Evolutionary conservation across 768 basidiomycete genomes (phyloP).

Genomic region (Trametes maxima): DNA sequence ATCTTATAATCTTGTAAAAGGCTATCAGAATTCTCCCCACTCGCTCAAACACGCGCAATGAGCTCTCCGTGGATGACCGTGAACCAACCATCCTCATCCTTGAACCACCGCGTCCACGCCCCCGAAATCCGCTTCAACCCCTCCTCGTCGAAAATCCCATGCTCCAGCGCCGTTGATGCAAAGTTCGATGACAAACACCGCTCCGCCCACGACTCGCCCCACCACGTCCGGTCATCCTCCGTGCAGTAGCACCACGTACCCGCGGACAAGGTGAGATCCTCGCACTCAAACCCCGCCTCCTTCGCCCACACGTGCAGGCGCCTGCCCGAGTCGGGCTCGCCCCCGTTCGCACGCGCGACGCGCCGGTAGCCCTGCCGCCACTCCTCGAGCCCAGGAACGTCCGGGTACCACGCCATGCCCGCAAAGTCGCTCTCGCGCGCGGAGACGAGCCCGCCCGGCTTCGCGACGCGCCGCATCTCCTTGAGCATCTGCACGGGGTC

Average conservation of each 20-base stretch:
- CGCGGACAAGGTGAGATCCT: conserved; percentile 32
- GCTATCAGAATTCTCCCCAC: neutral
- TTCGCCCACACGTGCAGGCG: conserved; percentile 41
- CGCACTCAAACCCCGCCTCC: conserved; percentile 38
- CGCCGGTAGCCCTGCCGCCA: conserved; percentile 36
- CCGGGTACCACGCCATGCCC: conserved; percentile 40
- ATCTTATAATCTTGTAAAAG: too few species aligned
- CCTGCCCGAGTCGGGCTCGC: conserved; percentile 44
- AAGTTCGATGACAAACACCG: conserved; percentile 39
- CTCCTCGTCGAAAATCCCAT: conserved; percentile 18
- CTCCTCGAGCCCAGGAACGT: conserved; percentile 34
- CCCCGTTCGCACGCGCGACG: conserved; percentile 38
- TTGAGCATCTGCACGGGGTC: conserved; percentile 43
- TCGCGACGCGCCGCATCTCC: conserved; percentile 52
- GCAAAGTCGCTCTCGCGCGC: conserved; percentile 45
- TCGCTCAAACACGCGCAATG: conserved; percentile 6
- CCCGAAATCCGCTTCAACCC: conserved; percentile 13
- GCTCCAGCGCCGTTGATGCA: conserved; percentile 33
- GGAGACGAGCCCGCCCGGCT: conserved; percentile 49
- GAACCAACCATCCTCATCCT: conserved; percentile 25
- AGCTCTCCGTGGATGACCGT: conserved; percentile 23
- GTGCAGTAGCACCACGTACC: conserved; percentile 43
- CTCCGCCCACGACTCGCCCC: conserved; percentile 43
- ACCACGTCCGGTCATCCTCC: conserved; percentile 41
- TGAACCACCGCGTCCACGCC: conserved; percentile 19